These are phyloP conservation scores for Kwoniella botswanensis DNA, from an alignment of 768 basidiomycete species.

Conservation along the genomic window DNA sequence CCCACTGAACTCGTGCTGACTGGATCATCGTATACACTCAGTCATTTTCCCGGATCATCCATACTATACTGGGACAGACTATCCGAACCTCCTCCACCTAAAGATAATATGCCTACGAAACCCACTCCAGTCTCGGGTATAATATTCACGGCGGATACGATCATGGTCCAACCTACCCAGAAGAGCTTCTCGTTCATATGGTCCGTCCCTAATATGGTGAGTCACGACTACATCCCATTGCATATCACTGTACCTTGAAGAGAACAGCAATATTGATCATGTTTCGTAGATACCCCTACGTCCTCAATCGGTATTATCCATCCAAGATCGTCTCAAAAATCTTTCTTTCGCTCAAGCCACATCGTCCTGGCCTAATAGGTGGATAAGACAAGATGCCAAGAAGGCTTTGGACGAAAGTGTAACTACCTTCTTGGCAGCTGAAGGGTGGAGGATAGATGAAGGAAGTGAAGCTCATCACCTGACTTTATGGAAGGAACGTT, in stretches of 20 bases:
- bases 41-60: constrained; percentile 50
- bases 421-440: constrained; percentile 36
- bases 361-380: constrained; percentile 52
- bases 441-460: constrained; percentile 34
- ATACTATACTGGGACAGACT: constrained; percentile 56
- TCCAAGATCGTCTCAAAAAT: constrained; percentile 28
- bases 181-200: constrained; percentile 53
- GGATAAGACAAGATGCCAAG: constrained; percentile 49
- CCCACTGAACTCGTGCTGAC: too few relatives aligned
- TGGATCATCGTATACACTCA: not conserved
- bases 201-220: constrained; percentile 56
- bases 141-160: constrained; percentile 53
- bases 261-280: not conserved
- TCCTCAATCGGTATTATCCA: constrained; percentile 37
- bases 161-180: constrained; percentile 56
- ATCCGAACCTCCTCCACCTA: constrained; percentile 36
- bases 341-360: constrained; percentile 50
- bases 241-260: not conserved
- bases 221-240: constrained; percentile 2
- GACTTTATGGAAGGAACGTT: not conserved
- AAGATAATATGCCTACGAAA: constrained; percentile 33
- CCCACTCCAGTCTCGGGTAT: constrained; percentile 49
- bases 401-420: constrained; percentile 40
- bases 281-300: constrained; percentile 50
- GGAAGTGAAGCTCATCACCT: constrained; percentile 18